Conservation (phyloP, 73 alveolate species). For the Paramecium sexaurelia region DNA sequence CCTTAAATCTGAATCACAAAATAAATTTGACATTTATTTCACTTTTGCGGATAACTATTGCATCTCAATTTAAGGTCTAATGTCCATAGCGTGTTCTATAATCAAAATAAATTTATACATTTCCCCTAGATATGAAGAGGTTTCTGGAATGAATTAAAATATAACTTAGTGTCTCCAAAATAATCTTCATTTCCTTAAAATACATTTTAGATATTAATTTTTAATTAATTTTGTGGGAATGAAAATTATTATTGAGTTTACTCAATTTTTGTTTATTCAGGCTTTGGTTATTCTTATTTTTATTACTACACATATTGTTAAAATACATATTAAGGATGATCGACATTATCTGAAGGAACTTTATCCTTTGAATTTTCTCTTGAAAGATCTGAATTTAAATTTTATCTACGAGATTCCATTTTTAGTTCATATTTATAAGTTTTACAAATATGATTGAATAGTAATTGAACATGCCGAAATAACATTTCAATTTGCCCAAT, state of each 20-base stretch:
- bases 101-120: not conserved
- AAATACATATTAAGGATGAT: slow-evolving; percentile 8
- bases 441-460: not conserved
- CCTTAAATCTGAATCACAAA: slow-evolving; percentile 21
- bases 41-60: not conserved
- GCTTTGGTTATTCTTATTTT: not conserved
- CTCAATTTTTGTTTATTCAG: not conserved
- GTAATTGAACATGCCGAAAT: not conserved
- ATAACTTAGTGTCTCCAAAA: slow-evolving; percentile 11
- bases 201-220: not conserved
- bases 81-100: slow-evolving; percentile 18
- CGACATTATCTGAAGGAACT: not conserved
- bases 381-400: not conserved
- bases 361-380: not conserved
- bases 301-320: not conserved
- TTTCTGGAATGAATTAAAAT: not conserved
- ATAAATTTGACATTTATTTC: not conserved
- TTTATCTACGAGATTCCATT: not conserved
- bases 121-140: not conserved
- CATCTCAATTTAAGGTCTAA: slow-evolving; percentile 35
- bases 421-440: not conserved
- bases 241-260: not conserved
- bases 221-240: not conserved
- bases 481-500: not conserved
- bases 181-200: not conserved